A percentile compares a stretch with the other conserved stretches of the same genome.
phyloP scores from a whole-genome alignment of 192 early-diverging fungal genomes.

The Coemansia nantahalensis region DNA sequence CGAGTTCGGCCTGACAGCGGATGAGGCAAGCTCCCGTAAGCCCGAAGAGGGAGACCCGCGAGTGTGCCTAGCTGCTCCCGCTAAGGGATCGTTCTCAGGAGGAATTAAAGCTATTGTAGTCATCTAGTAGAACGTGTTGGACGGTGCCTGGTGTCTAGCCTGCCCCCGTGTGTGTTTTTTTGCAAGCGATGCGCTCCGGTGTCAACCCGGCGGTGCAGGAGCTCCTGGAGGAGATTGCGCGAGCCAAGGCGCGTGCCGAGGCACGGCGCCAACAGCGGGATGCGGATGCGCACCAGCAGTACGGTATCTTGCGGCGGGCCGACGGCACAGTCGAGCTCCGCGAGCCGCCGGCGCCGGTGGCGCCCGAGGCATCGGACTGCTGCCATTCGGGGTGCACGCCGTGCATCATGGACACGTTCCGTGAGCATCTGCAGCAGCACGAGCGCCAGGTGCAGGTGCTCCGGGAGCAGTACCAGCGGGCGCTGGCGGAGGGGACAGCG shows the following conservation, averaged over 20 bases:
- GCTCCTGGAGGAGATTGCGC: conserved; percentile 32
- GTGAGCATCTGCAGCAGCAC: conserved; percentile 18
- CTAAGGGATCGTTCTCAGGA: too few relatives aligned
- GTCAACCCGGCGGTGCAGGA: conserved; percentile 30
- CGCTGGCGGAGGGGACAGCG: background rate
- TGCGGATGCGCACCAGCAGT: background rate
- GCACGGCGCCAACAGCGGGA: conserved; percentile 13
- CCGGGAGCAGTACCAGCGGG: conserved; percentile 20
- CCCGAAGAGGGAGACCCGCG: too few relatives aligned
- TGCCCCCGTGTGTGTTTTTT: background rate
- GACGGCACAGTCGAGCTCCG: conserved; percentile 15
- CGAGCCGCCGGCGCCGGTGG: conserved; percentile 24
- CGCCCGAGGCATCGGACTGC: conserved; percentile 38
- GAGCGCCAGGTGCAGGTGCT: conserved; percentile 1
- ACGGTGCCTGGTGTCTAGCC: too few relatives aligned
- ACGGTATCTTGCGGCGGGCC: conserved; percentile 7
- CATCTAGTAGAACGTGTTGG: too few relatives aligned
- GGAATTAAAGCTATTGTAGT: too few relatives aligned
- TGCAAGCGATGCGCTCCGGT: background rate
- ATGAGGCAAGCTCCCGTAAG: too few relatives aligned
- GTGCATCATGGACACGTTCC: conserved; percentile 47
- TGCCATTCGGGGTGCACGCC: conserved; percentile 51
- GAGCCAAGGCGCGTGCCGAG: conserved; percentile 25
- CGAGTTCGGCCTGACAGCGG: too few relatives aligned
- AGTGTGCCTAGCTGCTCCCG: too few relatives aligned